A percentile compares a stretch with the other conserved stretches of the same genome.
Evolutionary conservation across 257 asterid genomes (phyloP).

Genomic region (Solanum pimpinellifolium): DNA sequence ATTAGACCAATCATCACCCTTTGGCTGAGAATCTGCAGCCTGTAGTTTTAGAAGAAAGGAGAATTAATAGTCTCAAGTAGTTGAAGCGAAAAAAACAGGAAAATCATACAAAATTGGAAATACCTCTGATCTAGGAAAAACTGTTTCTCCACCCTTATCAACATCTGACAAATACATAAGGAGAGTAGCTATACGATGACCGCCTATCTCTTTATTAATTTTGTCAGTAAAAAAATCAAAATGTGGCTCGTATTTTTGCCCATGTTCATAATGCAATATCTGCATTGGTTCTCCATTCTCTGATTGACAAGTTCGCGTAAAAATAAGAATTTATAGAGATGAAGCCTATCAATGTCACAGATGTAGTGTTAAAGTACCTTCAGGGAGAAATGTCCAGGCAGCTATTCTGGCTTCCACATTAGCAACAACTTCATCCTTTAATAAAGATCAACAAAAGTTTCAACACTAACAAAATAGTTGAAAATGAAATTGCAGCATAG

Average conservation of each 20-base stretch:
- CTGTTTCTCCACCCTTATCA: slow-evolving; percentile 75
- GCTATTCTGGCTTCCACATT: slow-evolving; percentile 63
- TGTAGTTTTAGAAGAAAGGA: slow-evolving; percentile 7
- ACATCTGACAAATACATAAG: slow-evolving; percentile 79
- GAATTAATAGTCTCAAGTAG: not conserved
- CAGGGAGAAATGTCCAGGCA: slow-evolving; percentile 89
- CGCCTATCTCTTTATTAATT: slow-evolving; percentile 66
- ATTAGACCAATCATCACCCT: slow-evolving; percentile 70
- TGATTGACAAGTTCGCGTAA: slow-evolving; percentile 9
- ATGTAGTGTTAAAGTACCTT: slow-evolving; percentile 29
- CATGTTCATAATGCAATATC: slow-evolving; percentile 67
- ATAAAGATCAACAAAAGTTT: not conserved
- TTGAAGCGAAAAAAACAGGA: not conserved
- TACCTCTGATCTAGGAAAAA: slow-evolving; percentile 70
- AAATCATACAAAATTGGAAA: not conserved
- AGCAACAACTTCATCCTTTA: slow-evolving; percentile 61
- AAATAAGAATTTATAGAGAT: not conserved
- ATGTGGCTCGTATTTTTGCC: slow-evolving; percentile 91
- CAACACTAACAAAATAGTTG: not conserved
- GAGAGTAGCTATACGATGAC: slow-evolving; percentile 86
- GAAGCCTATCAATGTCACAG: not conserved
- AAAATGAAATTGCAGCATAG: not conserved
- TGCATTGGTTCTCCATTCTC: slow-evolving; percentile 89
- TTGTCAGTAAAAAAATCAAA: slow-evolving; percentile 65
- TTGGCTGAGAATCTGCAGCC: slow-evolving; percentile 39